Conservation (phyloP, 202 grass and related monocot genomes). For the Eragrostis tef region DNA sequence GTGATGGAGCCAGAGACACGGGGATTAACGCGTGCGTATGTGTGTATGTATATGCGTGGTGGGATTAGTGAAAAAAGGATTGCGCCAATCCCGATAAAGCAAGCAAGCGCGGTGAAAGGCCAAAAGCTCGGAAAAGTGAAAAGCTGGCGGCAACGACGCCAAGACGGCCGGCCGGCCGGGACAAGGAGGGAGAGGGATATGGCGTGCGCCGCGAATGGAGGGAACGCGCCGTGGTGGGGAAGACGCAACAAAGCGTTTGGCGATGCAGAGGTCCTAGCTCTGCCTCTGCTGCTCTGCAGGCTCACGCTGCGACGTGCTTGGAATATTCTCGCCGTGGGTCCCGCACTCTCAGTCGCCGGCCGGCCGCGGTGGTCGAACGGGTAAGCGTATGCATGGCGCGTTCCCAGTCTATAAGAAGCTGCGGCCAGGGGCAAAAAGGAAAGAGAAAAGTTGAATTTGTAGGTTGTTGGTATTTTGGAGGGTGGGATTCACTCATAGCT, state of each 20-base stretch:
- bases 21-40: conserved; percentile 7
- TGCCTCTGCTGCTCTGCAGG: conserved; percentile 22
- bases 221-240: not conserved
- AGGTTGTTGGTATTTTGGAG: no score
- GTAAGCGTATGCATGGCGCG: no score
- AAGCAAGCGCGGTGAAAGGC: conserved; percentile 25
- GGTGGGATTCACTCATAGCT: no score
- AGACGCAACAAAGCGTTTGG: not conserved
- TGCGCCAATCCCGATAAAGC: conserved; percentile 44
- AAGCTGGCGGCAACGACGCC: not conserved
- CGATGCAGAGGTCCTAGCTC: not conserved
- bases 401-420: no score
- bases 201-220: not conserved
- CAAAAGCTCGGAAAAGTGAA: conserved; percentile 45
- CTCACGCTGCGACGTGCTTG: not conserved
- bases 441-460: no score
- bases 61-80: conserved; percentile 45
- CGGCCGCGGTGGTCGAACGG: no score
- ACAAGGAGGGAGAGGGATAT: not conserved
- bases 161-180: not conserved
- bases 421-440: no score
- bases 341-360: not conserved
- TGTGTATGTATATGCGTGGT: not conserved
- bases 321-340: not conserved
- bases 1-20: not conserved